Evolutionary conservation across 768 basidiomycete species (phyloP).

Genomic region (Mycena galopus): DNA sequence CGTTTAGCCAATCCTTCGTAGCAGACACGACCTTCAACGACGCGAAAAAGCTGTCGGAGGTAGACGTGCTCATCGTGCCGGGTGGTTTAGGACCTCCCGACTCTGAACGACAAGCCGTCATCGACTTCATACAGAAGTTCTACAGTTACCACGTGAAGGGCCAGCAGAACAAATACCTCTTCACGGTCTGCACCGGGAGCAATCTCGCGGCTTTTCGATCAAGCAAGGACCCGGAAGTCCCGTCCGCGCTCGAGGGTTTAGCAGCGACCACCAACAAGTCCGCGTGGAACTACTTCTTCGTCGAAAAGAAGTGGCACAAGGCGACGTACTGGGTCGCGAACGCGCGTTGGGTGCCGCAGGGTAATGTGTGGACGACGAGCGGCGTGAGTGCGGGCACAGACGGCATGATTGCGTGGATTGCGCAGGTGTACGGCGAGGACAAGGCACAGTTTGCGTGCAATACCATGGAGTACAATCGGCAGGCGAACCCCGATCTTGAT

Average conservation of each 20-base stretch:
- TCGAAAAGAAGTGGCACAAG: constrained; percentile 2
- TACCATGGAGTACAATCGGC: constrained; percentile 22
- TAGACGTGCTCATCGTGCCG: constrained; percentile 26
- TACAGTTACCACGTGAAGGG: background rate
- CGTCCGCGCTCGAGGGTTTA: constrained; percentile 16
- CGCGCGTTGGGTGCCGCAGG: constrained; percentile 24
- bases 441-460: constrained; percentile 21
- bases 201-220: constrained; percentile 16
- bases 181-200: constrained; percentile 21
- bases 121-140: constrained; percentile 22
- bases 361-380: constrained; percentile 27
- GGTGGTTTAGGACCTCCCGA: constrained; percentile 22
- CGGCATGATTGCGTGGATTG: constrained; percentile 26
- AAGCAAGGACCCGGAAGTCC: background rate
- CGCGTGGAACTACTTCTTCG: constrained; percentile 22
- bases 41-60: constrained; percentile 9
- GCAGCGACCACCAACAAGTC: constrained; percentile 25
- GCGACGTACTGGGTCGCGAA: constrained; percentile 23
- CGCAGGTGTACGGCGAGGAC: constrained; percentile 24
- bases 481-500: constrained; percentile 17
- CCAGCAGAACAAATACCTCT: constrained; percentile 17
- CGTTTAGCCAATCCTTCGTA: constrained; percentile 24
- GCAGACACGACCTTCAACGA: constrained; percentile 14
- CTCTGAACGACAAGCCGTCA: constrained; percentile 21
- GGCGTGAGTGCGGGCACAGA: constrained; percentile 26